A percentile compares a stretch with the other conserved stretches of the same genome.
Conservation (phyloP, 2,329 filamentous ascomycete species). For the Alternaria incomplexa region DNA sequence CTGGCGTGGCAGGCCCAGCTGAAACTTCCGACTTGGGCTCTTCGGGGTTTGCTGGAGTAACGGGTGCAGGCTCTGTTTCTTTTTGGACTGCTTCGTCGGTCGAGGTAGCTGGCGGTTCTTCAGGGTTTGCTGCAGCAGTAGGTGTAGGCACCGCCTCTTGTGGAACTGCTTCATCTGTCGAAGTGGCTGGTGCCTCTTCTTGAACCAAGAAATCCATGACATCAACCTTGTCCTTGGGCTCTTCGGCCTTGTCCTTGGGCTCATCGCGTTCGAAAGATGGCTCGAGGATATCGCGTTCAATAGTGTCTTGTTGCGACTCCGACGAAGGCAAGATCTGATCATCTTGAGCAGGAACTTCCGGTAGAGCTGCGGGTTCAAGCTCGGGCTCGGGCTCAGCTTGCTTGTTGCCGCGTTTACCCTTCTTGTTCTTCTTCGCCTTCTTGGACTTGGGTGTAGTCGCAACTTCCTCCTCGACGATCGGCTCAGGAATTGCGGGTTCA, state of each 20-base stretch:
- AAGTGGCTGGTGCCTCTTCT: slow-evolving; percentile 2
- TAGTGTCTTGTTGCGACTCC: slow-evolving; percentile 10
- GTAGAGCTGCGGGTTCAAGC: slow-evolving; percentile 11
- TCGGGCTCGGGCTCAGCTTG: slow-evolving; percentile 24
- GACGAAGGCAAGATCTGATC: slow-evolving; percentile 1
- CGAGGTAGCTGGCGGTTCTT: neutral
- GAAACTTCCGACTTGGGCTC: neutral
- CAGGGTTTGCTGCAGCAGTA: neutral
- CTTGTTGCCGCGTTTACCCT: slow-evolving; percentile 32
- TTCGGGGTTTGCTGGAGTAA: neutral
- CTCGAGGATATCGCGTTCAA: slow-evolving; percentile 31
- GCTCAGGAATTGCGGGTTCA: neutral
- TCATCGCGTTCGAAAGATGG: slow-evolving; percentile 25
- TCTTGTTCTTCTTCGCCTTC: slow-evolving; percentile 43
- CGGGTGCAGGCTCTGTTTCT: neutral
- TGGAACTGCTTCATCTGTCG: neutral
- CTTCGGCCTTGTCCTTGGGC: slow-evolving; percentile 3
- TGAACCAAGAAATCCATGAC: slow-evolving; percentile 20
- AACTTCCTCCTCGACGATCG: neutral
- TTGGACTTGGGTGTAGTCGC: slow-evolving; percentile 27
- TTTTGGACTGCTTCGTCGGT: neutral
- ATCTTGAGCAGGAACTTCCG: slow-evolving; percentile 3
- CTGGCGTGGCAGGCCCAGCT: neutral
- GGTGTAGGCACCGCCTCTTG: neutral
- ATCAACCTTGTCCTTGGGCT: slow-evolving; percentile 11